A percentile compares a stretch with the other conserved stretches of the same genome.
Conservation (phyloP, 108 stramenopile species). For the Aurantiochytrium sp. region DNA sequence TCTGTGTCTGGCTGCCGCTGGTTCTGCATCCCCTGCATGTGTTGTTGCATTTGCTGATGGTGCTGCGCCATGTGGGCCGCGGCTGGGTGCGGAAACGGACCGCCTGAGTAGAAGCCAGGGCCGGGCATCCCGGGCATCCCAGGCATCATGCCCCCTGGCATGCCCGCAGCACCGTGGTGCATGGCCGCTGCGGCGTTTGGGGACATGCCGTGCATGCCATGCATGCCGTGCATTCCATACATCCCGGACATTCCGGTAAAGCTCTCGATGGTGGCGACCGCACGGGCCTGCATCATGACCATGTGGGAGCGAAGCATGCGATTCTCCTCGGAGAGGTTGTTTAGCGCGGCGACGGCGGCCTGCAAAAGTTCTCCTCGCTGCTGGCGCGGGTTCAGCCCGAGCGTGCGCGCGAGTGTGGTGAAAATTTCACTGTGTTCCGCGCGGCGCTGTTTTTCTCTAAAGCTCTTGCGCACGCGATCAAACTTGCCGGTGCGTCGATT, state of each 20-base stretch:
- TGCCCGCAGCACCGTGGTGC: background rate
- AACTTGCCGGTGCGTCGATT: background rate
- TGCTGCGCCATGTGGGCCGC: background rate
- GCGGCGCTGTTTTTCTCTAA: background rate
- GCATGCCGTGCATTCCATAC: background rate
- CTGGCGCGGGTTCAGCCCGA: background rate
- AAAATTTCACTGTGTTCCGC: background rate
- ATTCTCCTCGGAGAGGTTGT: background rate
- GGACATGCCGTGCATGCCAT: background rate
- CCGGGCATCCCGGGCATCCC: background rate
- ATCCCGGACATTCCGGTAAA: background rate
- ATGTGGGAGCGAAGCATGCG: background rate
- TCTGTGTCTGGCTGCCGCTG: background rate
- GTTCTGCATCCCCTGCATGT: background rate
- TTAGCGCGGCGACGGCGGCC: background rate
- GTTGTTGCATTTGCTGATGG: background rate
- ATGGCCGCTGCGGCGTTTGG: background rate
- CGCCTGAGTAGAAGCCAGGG: background rate
- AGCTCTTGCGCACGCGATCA: background rate
- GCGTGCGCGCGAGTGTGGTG: background rate
- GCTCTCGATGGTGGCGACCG: background rate
- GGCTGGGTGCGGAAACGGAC: background rate
- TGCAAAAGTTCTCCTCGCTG: background rate
- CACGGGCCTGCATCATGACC: conserved; percentile 10
- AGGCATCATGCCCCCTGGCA: background rate